Evolutionary conservation across 139 green algal genomes (phyloP), one percentile per base, ranked within the genome.

Genomic region (Haematococcus lacustris): DNA sequence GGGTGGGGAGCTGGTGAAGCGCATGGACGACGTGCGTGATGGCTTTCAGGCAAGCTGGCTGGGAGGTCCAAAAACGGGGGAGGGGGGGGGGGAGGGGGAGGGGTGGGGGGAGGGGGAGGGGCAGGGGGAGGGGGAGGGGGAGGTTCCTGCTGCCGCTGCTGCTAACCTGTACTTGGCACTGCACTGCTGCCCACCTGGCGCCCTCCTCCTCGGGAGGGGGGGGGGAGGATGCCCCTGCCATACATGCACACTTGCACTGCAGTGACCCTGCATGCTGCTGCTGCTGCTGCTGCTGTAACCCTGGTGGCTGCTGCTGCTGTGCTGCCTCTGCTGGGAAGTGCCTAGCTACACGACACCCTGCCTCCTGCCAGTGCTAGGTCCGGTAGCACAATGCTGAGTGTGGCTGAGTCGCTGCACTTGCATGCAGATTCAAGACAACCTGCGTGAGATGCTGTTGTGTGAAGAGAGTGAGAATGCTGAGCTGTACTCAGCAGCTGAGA

Each of bases 1-100:
- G 0, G 68, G 68, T 26, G 79, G 82, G 0, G 73, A 84, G 50
- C 82, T 89, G 35, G 51, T 80, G 0, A 83, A 84, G 72, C 87
- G 84, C 71, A 82, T 87, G 73, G 84, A 88, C 0, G 81, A 89
- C 26, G 30, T 74, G 23, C 60, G 78, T 2, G 84, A 89, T 3
- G 84, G 82, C n/a, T 83, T 89, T 34, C 79, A 84, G 81, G 84
- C 82, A 26, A 30, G 76, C 23, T 3, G 33, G 6, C 2, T 35
- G 43, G 34, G 5, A 32, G 4, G 25, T 25, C 13, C 3, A 40
- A 34, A 13, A 68, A 5, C 59, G 30, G 59, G n/a, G 43, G 9
- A 17, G 9, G 9, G 43, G 9, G 43, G 43, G 43, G 9, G 9
- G 9, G 43, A 53, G 43, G 43, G 43, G 17, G 9, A 53, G 9